These are phyloP conservation scores for Spathaspora passalidarum DNA, from an alignment of 805 yeast genomes.

Conservation along the genomic window DNA sequence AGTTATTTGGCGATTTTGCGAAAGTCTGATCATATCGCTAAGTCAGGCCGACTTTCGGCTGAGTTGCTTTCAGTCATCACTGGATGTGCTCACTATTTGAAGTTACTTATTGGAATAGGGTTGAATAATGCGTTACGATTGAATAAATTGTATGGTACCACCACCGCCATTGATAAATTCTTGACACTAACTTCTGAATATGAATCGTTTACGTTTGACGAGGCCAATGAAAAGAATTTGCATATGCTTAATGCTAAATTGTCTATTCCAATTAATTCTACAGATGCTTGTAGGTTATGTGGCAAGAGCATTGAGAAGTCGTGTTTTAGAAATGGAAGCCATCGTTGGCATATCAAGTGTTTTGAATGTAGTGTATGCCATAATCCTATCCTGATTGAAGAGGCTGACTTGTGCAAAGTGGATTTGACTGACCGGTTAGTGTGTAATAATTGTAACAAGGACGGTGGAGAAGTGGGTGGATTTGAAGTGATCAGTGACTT, in stretches of 20 bases:
- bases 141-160: conserved; percentile 55
- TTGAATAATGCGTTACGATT: conserved; percentile 70
- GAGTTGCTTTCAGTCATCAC: conserved; percentile 79
- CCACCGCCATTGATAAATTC: conserved; percentile 61
- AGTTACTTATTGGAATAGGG: conserved; percentile 78
- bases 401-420: conserved; percentile 46
- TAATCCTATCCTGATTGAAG: conserved; percentile 25
- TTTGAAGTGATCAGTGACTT: conserved; percentile 65
- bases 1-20: conserved; percentile 80
- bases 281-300: conserved; percentile 76
- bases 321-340: conserved; percentile 58
- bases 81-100: conserved; percentile 88
- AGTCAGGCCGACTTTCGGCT: conserved; percentile 51
- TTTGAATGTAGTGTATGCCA: conserved; percentile 63
- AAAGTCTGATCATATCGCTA: conserved; percentile 44
- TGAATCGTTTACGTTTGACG: conserved; percentile 10
- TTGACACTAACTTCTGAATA: conserved; percentile 29
- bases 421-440: conserved; percentile 37
- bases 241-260: conserved; percentile 26
- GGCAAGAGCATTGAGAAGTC: conserved; percentile 75
- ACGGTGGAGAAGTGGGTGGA: conserved; percentile 43
- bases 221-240: neutral
- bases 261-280: conserved; percentile 54
- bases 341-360: conserved; percentile 83
- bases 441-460: conserved; percentile 62